These are phyloP conservation scores for Yamadazyma dushanensis DNA, from an alignment of 1,139 yeast genomes.

Conservation along the genomic window DNA sequence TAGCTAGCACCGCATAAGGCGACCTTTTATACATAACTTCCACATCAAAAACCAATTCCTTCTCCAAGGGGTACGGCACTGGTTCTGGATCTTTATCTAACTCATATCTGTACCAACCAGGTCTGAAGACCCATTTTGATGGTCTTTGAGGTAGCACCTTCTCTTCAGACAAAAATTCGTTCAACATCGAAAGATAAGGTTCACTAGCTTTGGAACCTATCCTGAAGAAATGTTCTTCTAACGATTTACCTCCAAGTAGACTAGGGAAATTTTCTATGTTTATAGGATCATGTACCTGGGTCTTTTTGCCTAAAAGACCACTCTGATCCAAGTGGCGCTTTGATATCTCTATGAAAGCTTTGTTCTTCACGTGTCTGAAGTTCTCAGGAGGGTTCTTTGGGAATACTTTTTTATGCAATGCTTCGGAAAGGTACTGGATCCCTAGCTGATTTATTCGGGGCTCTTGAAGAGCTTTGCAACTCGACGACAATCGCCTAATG, in stretches of 20 bases:
- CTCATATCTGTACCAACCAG: slow-evolving; percentile 87
- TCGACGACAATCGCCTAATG: slow-evolving; percentile 1
- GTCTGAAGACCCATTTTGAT: slow-evolving; percentile 48
- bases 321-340: slow-evolving; percentile 61
- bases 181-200: slow-evolving; percentile 58
- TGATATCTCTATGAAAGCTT: slow-evolving; percentile 55
- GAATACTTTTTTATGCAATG: slow-evolving; percentile 61
- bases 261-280: slow-evolving; percentile 60
- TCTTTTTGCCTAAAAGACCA: slow-evolving; percentile 75
- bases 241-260: slow-evolving; percentile 57
- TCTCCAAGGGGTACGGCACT: slow-evolving; percentile 69
- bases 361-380: slow-evolving; percentile 26
- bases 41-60: slow-evolving; percentile 79
- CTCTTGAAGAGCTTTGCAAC: slow-evolving; percentile 18
- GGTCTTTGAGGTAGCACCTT: slow-evolving; percentile 49
- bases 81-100: slow-evolving; percentile 49
- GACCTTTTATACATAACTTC: slow-evolving; percentile 81
- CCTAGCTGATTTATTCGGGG: slow-evolving; percentile 66
- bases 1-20: slow-evolving; percentile 76
- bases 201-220: slow-evolving; percentile 62
- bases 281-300: slow-evolving; percentile 65
- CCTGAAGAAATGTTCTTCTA: slow-evolving; percentile 84
- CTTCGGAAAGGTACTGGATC: slow-evolving; percentile 64
- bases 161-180: slow-evolving; percentile 31
- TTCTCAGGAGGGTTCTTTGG: slow-evolving; percentile 35